These are phyloP conservation scores for Clitopilus hobsonii DNA, from an alignment of 768 basidiomycete genomes.

Conservation along the genomic window DNA sequence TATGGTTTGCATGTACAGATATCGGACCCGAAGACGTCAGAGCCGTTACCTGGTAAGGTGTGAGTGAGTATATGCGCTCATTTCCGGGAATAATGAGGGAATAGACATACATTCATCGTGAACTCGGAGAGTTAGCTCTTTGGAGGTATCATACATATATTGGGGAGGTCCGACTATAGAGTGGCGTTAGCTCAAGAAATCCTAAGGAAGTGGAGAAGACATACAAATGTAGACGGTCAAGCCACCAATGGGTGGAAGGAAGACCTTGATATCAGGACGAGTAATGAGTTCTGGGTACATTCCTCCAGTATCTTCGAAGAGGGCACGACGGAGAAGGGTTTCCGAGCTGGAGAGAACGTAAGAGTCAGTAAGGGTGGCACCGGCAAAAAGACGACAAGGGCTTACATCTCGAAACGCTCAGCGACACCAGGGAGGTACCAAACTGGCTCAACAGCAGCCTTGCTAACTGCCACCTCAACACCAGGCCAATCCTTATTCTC, in stretches of 20 bases:
- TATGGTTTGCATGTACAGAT: slow-evolving; percentile 95
- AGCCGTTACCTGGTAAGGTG: slow-evolving; percentile 70
- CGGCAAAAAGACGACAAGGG: slow-evolving; percentile 10
- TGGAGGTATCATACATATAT: slow-evolving; percentile 67
- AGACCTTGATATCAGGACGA: slow-evolving; percentile 91
- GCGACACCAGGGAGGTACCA: slow-evolving; percentile 96
- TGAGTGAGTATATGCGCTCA: not conserved
- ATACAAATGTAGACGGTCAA: slow-evolving; percentile 89
- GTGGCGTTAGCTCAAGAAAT: not conserved
- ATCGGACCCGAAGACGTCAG: slow-evolving; percentile 93
- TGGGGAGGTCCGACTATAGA: slow-evolving; percentile 75
- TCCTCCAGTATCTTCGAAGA: slow-evolving; percentile 96
- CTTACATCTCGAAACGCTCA: slow-evolving; percentile 88
- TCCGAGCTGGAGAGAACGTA: slow-evolving; percentile 61
- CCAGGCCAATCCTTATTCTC: slow-evolving; percentile 59
- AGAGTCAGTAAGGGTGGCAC: slow-evolving; percentile 1
- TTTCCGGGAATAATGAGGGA: not conserved
- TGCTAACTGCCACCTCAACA: slow-evolving; percentile 83
- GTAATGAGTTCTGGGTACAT: slow-evolving; percentile 97
- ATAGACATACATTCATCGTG: slow-evolving; percentile 81
- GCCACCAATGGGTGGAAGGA: slow-evolving; percentile 91
- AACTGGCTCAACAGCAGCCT: slow-evolving; percentile 95
- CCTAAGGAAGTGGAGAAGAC: slow-evolving; percentile 9
- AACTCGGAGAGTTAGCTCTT: slow-evolving; percentile 82
- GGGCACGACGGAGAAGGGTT: slow-evolving; percentile 74